Conservation (phyloP, 2,329 filamentous ascomycete species). For the Claviceps sp. region DNA sequence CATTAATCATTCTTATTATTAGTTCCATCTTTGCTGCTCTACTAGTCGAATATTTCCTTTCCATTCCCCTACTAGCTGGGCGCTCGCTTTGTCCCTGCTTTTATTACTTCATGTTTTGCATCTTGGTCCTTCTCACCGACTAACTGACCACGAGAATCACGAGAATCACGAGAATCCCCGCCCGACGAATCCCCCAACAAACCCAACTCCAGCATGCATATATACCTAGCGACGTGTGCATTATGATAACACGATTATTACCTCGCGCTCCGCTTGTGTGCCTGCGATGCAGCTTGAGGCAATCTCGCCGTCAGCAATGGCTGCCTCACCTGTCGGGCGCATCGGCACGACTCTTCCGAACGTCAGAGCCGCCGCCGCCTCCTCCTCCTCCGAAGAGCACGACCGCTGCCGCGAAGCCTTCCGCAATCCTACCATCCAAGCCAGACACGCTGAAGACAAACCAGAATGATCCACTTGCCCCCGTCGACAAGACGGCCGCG, state of each 20-base stretch:
- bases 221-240: slow-evolving; percentile 1
- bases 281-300: slow-evolving; percentile 16
- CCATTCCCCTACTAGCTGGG: no score
- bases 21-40: no score
- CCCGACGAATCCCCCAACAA: not conserved
- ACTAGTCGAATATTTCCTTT: no score
- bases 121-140: no score
- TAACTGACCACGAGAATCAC: no score
- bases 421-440: slow-evolving; percentile 3
- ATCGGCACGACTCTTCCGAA: slow-evolving; percentile 18
- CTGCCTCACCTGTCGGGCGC: slow-evolving; percentile 14
- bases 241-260: slow-evolving; percentile 24
- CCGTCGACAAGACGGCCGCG: slow-evolving; percentile 42
- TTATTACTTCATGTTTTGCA: no score
- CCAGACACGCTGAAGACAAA: slow-evolving; percentile 9
- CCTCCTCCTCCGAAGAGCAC: slow-evolving; percentile 7
- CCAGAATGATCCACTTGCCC: slow-evolving; percentile 18
- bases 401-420: not conserved
- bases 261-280: slow-evolving; percentile 20
- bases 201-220: not conserved
- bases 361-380: slow-evolving; percentile 15
- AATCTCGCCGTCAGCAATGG: slow-evolving; percentile 16
- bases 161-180: not conserved
- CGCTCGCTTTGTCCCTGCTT: no score
- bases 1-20: no score